These are phyloP conservation scores for Ogataea pignaliae DNA, from an alignment of 805 yeast genomes.

Conservation along the genomic window DNA sequence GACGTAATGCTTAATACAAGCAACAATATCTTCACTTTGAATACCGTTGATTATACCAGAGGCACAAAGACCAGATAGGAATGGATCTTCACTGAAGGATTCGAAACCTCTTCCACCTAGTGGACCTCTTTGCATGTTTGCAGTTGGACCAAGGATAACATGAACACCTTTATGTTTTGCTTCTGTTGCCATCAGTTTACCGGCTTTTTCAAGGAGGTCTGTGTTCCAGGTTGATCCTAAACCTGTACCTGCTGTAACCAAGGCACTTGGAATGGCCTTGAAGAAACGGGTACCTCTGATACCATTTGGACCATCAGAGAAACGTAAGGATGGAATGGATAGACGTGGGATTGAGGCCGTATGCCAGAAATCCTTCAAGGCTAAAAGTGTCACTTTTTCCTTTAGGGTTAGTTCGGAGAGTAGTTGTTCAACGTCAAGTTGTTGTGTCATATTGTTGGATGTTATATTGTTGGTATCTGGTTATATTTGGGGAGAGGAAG, in stretches of 20 bases:
- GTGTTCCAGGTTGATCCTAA: slow-evolving; percentile 42
- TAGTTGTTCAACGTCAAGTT: slow-evolving; percentile 16
- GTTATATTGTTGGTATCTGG: too few species aligned
- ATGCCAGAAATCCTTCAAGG: slow-evolving; percentile 39
- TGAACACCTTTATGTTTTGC: slow-evolving; percentile 43
- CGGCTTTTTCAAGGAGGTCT: slow-evolving; percentile 35
- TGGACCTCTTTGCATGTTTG: slow-evolving; percentile 42
- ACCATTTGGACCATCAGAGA: slow-evolving; percentile 47
- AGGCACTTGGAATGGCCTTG: slow-evolving; percentile 38
- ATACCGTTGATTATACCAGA: slow-evolving; percentile 52
- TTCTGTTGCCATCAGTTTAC: slow-evolving; percentile 40
- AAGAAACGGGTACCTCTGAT: slow-evolving; percentile 42
- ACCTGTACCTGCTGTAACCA: slow-evolving; percentile 46
- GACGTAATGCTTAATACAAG: slow-evolving; percentile 61
- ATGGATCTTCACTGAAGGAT: slow-evolving; percentile 19
- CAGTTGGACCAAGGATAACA: slow-evolving; percentile 33
- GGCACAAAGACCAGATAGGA: slow-evolving; percentile 42
- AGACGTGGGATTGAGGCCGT: slow-evolving; percentile 32
- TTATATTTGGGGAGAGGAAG: too few species aligned
- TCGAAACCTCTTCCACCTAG: slow-evolving; percentile 34
- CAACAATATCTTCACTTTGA: slow-evolving; percentile 47
- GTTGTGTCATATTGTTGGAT: too few species aligned
- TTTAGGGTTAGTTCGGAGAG: slow-evolving; percentile 21
- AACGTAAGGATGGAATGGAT: slow-evolving; percentile 33
- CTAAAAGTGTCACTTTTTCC: slow-evolving; percentile 31